Percentiles rank a stretch among this genome's conserved stretches.
Conservation (phyloP, 2,329 filamentous ascomycete species). For the Neopestalotiopsis rosae region DNA sequence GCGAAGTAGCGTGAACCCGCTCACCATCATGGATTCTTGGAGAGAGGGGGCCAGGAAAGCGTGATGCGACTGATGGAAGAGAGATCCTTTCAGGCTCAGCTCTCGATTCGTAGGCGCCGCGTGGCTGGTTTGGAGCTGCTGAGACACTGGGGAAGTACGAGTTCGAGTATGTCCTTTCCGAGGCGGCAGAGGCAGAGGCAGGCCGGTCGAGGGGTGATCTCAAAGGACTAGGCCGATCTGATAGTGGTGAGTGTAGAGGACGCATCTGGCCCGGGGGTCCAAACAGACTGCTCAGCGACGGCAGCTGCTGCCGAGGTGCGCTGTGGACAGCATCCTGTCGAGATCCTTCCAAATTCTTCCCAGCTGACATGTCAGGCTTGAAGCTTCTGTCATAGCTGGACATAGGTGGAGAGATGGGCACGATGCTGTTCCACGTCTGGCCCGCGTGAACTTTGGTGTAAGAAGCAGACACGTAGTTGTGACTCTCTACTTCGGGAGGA, state of each 20-base stretch:
- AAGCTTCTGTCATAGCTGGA: constrained; percentile 59
- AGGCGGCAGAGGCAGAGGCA: constrained; percentile 41
- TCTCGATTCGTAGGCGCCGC: constrained; percentile 52
- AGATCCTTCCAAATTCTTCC: constrained; percentile 44
- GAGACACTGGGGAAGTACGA: constrained; percentile 54
- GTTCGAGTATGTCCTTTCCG: constrained; percentile 44
- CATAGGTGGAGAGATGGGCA: constrained; percentile 60
- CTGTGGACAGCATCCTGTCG: constrained; percentile 38
- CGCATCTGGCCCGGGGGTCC: constrained; percentile 51
- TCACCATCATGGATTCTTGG: constrained; percentile 49
- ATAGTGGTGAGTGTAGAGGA: constrained; percentile 50
- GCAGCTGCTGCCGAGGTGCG: constrained; percentile 54
- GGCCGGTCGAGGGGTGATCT: constrained; percentile 55
- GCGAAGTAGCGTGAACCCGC: constrained; percentile 28
- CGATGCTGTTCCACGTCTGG: constrained; percentile 48
- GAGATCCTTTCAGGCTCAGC: constrained; percentile 48
- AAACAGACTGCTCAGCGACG: constrained; percentile 63
- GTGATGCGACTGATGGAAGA: constrained; percentile 36
- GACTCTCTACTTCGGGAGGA: constrained; percentile 60
- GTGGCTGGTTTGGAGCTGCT: constrained; percentile 47
- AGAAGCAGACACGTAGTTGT: constrained; percentile 50
- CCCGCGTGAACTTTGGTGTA: constrained; percentile 53
- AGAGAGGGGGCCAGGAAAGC: constrained; percentile 49
- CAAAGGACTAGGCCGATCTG: constrained; percentile 50
- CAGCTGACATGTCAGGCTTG: constrained; percentile 49